Conservation (phyloP, 805 yeast species). For the Teunomyces tritomae region DNA sequence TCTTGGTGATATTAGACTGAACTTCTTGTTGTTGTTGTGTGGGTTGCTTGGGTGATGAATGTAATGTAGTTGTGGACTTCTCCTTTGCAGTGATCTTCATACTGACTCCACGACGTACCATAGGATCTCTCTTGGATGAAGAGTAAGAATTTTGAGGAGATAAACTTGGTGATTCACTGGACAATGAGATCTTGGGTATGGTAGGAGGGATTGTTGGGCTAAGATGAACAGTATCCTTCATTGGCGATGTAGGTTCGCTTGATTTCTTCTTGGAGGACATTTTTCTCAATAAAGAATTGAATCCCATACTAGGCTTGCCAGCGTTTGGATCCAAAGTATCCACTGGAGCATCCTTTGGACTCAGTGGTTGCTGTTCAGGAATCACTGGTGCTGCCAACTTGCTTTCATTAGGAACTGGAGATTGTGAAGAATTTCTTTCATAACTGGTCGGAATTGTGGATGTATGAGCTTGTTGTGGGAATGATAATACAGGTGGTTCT, state of each 20-base stretch:
- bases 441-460: slow-evolving; percentile 17
- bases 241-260: slow-evolving; percentile 9
- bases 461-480: slow-evolving; percentile 43
- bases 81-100: slow-evolving; percentile 61
- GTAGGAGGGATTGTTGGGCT: slow-evolving; percentile 11
- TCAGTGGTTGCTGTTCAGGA: slow-evolving; percentile 28
- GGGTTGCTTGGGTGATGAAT: slow-evolving; percentile 9
- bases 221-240: slow-evolving; percentile 4
- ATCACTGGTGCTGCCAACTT: slow-evolving; percentile 11
- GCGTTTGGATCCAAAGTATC: slow-evolving; percentile 37
- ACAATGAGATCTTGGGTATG: slow-evolving; percentile 11
- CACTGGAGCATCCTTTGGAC: slow-evolving; percentile 21
- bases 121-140: slow-evolving; percentile 31
- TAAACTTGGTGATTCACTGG: slow-evolving; percentile 9
- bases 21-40: slow-evolving; percentile 2
- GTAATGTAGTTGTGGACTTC: slow-evolving; percentile 29
- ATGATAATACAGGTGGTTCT: slow-evolving; percentile 19
- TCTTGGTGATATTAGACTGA: neutral
- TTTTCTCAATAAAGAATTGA: slow-evolving; percentile 36
- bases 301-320: slow-evolving; percentile 21
- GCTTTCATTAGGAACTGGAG: slow-evolving; percentile 9
- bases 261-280: slow-evolving; percentile 34
- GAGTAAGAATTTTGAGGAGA: slow-evolving; percentile 14
- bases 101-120: slow-evolving; percentile 60
- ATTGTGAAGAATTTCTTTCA: slow-evolving; percentile 11